These are phyloP conservation scores for Penicillium nucicola DNA, from an alignment of 495 filamentous ascomycete species.

Conservation along the genomic window DNA sequence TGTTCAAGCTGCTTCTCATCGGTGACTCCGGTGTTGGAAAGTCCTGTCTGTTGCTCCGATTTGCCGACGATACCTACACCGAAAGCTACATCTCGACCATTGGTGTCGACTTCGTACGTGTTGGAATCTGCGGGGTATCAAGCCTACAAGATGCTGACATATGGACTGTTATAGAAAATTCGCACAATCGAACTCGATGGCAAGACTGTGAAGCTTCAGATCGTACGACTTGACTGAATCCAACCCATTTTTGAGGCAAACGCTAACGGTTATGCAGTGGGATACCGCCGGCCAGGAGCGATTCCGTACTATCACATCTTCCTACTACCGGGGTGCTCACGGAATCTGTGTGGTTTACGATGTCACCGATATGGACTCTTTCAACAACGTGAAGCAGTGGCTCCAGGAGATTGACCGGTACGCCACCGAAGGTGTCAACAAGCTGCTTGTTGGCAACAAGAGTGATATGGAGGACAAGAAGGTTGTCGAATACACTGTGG, in stretches of 20 bases:
- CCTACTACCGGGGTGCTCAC: constrained; percentile 97
- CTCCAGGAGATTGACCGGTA: constrained; percentile 99
- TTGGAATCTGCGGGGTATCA: constrained; percentile 10
- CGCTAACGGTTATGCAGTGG: constrained; percentile 61
- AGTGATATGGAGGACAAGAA: constrained; percentile 99
- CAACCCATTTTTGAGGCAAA: background rate
- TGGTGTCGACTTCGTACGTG: constrained; percentile 94
- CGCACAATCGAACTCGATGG: constrained; percentile 98
- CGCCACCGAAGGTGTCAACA: constrained; percentile 98
- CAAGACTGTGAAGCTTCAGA: constrained; percentile 99
- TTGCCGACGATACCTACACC: constrained; percentile 99
- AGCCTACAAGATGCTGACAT: constrained; percentile 15
- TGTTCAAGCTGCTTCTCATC: constrained; percentile 99
- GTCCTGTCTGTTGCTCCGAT: constrained; percentile 95
- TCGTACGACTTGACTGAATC: constrained; percentile 60
- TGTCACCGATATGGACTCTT: constrained; percentile 99
- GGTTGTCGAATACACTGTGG: constrained; percentile 98
- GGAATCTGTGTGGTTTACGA: constrained; percentile 99
- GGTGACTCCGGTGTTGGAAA: constrained; percentile 99
- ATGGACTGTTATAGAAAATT: constrained; percentile 75
- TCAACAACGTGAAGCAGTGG: constrained; percentile 99
- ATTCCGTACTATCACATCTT: constrained; percentile 99
- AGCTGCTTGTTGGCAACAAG: constrained; percentile 98
- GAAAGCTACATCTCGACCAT: constrained; percentile 99
- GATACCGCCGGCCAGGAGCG: constrained; percentile 98